Evolutionary conservation across 345 rosid genomes (phyloP), one percentile per base, ranked within the genome.

Genomic region (Nephelium lappaceum): DNA sequence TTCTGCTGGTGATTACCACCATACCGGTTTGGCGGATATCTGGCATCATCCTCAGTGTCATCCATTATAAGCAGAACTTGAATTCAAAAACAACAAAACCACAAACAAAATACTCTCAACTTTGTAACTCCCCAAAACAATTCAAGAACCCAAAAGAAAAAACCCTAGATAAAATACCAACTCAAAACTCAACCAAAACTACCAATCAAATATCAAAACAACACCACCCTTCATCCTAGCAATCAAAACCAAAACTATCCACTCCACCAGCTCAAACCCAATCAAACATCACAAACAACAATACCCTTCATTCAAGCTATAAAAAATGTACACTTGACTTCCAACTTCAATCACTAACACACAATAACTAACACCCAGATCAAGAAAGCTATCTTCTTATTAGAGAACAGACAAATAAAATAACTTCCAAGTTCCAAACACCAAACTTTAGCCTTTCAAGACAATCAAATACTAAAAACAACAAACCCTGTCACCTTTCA

Each of bases 41-140:
- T 86, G 1, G 87, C 90, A 82, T 93, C 92, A 70, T 91, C 97
- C 82, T 91, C 95, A 31, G 82, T 84, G 63, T 90, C 92, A 79
- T 87, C 98, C 99, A 96, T 96, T 71, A 88, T 72, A 25, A 83
- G 15, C 68, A 55, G 67, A 72, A 77, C 58, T 62, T 67, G 76
- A 61, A 39, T 65, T 72, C 66, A 69, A 78, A 63, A 57, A 77
- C 3, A 53, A 67, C 25, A 69, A 66, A 78, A 43, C 71, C 10
- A 12, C 39, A 67, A 75, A 53, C 51, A 27, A 51, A 61, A 3
- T 66, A 69, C 21, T 53, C 38, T 12, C 51, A 45, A 67, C 49
- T 58, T 47, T 58, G 23, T 14, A 18, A 42, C 27, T 71, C 36
- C 15, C 24, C 61, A 64, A 69, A 45, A 73, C 23, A 60, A 41